Conservation (phyloP, 2,329 filamentous ascomycete genomes). For the Ceratocystiopsis brevicomis region DNA sequence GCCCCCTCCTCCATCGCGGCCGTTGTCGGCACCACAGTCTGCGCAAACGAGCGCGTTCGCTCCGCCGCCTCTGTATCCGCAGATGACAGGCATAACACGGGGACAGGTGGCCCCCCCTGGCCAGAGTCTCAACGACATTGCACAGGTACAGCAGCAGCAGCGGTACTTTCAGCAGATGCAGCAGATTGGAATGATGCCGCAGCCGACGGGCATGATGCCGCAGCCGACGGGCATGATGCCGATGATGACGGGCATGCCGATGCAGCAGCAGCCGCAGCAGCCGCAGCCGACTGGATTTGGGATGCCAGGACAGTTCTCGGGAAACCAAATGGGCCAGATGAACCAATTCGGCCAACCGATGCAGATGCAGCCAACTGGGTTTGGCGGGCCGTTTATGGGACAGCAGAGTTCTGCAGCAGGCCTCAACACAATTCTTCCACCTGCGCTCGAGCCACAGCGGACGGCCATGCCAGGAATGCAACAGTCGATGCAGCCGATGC, state of each 20-base stretch:
- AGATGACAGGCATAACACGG: constrained; percentile 52
- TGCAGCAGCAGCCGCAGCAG: neutral
- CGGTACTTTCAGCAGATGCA: constrained; percentile 29
- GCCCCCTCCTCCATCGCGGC: constrained; percentile 49
- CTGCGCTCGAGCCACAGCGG: constrained; percentile 39
- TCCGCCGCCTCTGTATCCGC: constrained; percentile 58
- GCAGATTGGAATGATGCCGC: constrained; percentile 13
- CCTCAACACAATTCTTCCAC: constrained; percentile 39
- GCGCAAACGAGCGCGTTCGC: constrained; percentile 55
- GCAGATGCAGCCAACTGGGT: constrained; percentile 48
- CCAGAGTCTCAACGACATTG: constrained; percentile 58
- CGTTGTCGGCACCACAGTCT: constrained; percentile 74
- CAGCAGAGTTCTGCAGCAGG: constrained; percentile 12
- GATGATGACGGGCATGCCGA: neutral
- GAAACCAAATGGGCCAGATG: constrained; percentile 19
- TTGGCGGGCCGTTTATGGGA: constrained; percentile 14
- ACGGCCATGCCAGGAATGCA: constrained; percentile 28
- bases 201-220: constrained; percentile 22
- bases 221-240: constrained; percentile 22
- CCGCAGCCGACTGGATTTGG: constrained; percentile 16
- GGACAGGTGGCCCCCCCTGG: constrained; percentile 50
- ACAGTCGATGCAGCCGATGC: constrained; percentile 8
- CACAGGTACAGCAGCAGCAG: constrained; percentile 45
- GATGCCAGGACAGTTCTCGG: constrained; percentile 20
- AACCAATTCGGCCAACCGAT: constrained; percentile 20